Base-by-base conservation (phyloP, 2,329 filamentous ascomycete genomes). In the Fusarium nematophilum region DNA sequence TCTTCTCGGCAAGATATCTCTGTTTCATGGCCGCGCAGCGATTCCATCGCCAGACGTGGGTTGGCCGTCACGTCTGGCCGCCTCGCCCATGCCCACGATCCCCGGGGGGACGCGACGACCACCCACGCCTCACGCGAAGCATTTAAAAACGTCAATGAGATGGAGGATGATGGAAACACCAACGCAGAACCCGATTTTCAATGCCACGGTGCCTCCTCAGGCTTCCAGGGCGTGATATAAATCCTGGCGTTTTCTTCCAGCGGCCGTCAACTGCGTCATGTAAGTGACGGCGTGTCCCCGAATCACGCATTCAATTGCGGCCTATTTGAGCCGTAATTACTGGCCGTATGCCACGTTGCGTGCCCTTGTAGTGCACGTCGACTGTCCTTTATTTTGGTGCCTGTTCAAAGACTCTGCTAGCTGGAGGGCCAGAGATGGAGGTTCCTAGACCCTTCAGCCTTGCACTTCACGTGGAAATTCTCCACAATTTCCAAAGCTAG, bases 401-500 rank as follows among this genome's bases (percentile, higher is more conserved):
- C 9, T 17, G 30, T 30, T 21, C 26, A 27, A n/a, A 11, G 39
- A 38, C 15, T 31, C 27, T 17, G 27, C 34, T 31, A 23, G 29
- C 17, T 34, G 18, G 30, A 40, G 27, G 23, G 13, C 37, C 9
- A 15, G 17, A 53, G 38, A 31, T 50, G 38, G 54, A 53, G 49
- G 59, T 65, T 62, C 57, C 57, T 65, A 64, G 54, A 40, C 50
- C 42, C 46, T 52, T 68, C 64, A 69, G 71, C 65, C 64, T 72
- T 70, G 67, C 64, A 46, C 66, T 59, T 70, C 66, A 72, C 67
- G 65, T 73, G 70, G 63, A 66, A 54, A 23, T 49, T 55, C 54
- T 59, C 69, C 68, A 72, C 60, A 63, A 52, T 57, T 46, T 31
- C 53, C 53, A 57, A 39, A 47, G 47, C 21, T 50, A 47, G 42